Conservation (phyloP, 768 basidiomycete species). For the Steccherinum ochraceum region DNA sequence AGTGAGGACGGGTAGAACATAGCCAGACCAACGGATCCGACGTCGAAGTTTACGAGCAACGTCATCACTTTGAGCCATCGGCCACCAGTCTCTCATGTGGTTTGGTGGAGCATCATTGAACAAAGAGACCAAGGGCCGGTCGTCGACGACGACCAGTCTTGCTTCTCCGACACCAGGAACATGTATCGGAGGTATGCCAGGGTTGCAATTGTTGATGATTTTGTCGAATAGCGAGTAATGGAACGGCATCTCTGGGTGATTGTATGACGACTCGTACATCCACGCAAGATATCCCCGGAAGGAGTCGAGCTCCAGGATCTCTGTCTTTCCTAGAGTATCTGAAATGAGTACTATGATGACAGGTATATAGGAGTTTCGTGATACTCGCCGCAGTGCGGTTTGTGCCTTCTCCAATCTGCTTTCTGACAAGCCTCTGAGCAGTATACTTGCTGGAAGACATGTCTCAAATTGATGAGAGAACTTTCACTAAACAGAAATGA, state of each 20-base stretch:
- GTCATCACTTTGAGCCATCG: conserved; percentile 17
- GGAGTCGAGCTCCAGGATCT: conserved; percentile 6
- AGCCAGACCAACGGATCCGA: conserved; percentile 22
- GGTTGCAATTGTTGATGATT: conserved; percentile 6
- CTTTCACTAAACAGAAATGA: too few relatives aligned
- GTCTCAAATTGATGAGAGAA: background rate
- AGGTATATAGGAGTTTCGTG: background rate
- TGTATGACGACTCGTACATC: background rate
- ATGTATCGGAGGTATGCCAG: background rate
- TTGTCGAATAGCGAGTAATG: conserved; percentile 3
- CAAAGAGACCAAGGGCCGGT: background rate
- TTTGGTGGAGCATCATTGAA: background rate
- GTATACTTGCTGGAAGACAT: conserved; percentile 1
- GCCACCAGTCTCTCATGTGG: conserved; percentile 30
- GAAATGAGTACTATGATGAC: background rate
- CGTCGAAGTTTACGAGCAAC: conserved; percentile 24
- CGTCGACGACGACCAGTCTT: conserved; percentile 8
- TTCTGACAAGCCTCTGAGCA: conserved; percentile 1
- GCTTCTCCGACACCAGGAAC: background rate
- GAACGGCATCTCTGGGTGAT: background rate
- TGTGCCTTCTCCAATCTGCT: background rate
- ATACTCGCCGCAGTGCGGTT: background rate
- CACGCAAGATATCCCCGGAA: conserved; percentile 8
- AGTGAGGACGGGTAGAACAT: conserved; percentile 27
- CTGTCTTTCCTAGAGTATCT: conserved; percentile 4